Conservation (phyloP, 2,329 filamentous ascomycete genomes). For the Cadophora luteo-olivacea region DNA sequence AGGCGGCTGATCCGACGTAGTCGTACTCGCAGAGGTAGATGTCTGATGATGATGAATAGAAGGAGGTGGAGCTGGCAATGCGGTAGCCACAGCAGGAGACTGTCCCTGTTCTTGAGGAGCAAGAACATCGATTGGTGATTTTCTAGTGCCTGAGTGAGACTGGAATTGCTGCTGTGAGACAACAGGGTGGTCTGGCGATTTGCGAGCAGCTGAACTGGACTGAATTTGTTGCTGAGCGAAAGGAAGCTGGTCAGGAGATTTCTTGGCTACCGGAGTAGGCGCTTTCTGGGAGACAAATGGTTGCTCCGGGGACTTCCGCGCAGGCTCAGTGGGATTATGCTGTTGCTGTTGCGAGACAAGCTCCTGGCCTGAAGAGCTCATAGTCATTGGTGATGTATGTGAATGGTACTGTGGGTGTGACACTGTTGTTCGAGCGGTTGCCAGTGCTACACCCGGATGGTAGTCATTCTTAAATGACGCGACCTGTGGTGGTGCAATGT, state of each 20-base stretch:
- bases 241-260: neutral
- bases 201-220: slow-evolving; percentile 1
- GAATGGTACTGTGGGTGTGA: slow-evolving; percentile 13
- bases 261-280: neutral
- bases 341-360: slow-evolving; percentile 11
- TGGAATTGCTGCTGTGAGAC: neutral
- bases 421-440: neutral
- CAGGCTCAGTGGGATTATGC: slow-evolving; percentile 1
- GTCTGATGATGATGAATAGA: neutral
- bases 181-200: neutral
- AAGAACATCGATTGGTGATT: neutral
- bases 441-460: neutral
- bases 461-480: neutral
- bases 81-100: neutral
- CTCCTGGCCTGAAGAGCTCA: neutral
- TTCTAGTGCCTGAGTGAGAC: neutral
- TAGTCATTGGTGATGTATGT: slow-evolving; percentile 3
- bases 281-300: neutral
- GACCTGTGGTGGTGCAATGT: neutral
- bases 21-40: neutral
- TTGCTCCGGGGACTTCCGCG: slow-evolving; percentile 10
- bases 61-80: neutral
- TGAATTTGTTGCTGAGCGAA: slow-evolving; percentile 14
- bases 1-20: neutral
- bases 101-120: neutral